A percentile compares a stretch with the other conserved stretches of the same genome.
These are phyloP conservation scores for Melocanna baccifera DNA, from an alignment of 176 grass and related monocot species.

Conservation along the genomic window DNA sequence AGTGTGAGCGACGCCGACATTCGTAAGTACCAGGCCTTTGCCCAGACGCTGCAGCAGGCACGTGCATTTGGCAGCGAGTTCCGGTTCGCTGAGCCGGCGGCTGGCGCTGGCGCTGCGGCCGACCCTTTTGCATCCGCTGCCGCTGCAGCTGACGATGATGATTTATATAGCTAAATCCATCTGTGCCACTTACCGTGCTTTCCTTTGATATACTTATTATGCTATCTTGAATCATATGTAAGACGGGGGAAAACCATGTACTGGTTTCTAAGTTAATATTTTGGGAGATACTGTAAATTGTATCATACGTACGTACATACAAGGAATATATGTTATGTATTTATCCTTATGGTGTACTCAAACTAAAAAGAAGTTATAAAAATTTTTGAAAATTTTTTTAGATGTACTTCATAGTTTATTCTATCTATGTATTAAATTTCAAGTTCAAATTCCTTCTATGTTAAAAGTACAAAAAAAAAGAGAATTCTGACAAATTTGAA, in stretches of 20 bases:
- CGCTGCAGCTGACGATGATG: constrained; percentile 61
- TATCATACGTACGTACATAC: too few species aligned
- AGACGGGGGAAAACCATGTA: not conserved
- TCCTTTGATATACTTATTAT: not conserved
- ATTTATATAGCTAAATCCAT: constrained; percentile 61
- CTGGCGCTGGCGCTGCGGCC: constrained; percentile 2
- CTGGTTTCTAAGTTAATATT: constrained; percentile 18
- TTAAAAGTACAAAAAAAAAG: too few species aligned
- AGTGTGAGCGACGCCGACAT: constrained; percentile 87
- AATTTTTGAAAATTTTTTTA: too few species aligned
- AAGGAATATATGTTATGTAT: too few species aligned
- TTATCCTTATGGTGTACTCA: too few species aligned
- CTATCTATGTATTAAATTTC: too few species aligned
- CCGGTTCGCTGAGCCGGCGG: constrained; percentile 54
- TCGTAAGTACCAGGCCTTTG: constrained; percentile 83
- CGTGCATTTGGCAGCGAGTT: constrained; percentile 82
- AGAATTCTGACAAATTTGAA: too few species aligned
- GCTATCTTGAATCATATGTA: not conserved
- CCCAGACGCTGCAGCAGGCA: constrained; percentile 84
- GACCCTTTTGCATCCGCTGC: constrained; percentile 60
- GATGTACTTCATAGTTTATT: too few species aligned
- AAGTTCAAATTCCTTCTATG: too few species aligned
- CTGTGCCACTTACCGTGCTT: not conserved
- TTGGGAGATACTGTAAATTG: not conserved
- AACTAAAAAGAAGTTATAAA: too few species aligned